A percentile compares a stretch with the other conserved stretches of the same genome.
These are phyloP conservation scores for Yamadazyma epiphylla DNA, from an alignment of 1,139 yeast species.

Conservation along the genomic window DNA sequence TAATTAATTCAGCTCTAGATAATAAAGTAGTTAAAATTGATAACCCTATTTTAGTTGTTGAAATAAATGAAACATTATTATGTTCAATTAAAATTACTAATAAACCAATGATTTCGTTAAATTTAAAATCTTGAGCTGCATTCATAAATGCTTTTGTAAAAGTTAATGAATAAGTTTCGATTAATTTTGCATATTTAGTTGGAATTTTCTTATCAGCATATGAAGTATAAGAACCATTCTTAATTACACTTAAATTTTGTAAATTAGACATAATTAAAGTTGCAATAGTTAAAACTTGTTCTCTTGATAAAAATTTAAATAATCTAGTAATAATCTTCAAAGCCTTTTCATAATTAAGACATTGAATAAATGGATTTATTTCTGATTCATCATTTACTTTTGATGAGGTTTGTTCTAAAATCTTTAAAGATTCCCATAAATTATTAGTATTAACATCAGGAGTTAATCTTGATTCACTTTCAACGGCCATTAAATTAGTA, in stretches of 20 bases:
- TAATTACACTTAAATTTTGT: slow-evolving; percentile 74
- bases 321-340: slow-evolving; percentile 85
- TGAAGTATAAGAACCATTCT: slow-evolving; percentile 73
- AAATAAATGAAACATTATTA: slow-evolving; percentile 67
- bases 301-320: slow-evolving; percentile 75
- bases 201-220: slow-evolving; percentile 55
- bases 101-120: slow-evolving; percentile 79
- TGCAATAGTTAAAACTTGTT: slow-evolving; percentile 74
- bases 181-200: slow-evolving; percentile 53
- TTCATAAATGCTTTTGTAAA: slow-evolving; percentile 84
- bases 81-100: slow-evolving; percentile 70
- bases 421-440: slow-evolving; percentile 78
- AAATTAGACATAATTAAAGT: slow-evolving; percentile 80
- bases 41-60: slow-evolving; percentile 83
- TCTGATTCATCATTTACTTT: slow-evolving; percentile 42
- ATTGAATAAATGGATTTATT: slow-evolving; percentile 79
- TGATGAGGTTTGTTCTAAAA: slow-evolving; percentile 48
- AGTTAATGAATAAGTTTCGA: slow-evolving; percentile 78
- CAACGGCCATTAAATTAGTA: slow-evolving; percentile 72
- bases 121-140: slow-evolving; percentile 77
- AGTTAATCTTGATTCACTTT: slow-evolving; percentile 75
- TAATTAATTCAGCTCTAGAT: slow-evolving; percentile 88
- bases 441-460: slow-evolving; percentile 50
- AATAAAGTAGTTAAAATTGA: slow-evolving; percentile 83
- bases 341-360: slow-evolving; percentile 82